Conservation (phyloP, 2,329 filamentous ascomycete species). For the Aspergillaceae sp. region DNA sequence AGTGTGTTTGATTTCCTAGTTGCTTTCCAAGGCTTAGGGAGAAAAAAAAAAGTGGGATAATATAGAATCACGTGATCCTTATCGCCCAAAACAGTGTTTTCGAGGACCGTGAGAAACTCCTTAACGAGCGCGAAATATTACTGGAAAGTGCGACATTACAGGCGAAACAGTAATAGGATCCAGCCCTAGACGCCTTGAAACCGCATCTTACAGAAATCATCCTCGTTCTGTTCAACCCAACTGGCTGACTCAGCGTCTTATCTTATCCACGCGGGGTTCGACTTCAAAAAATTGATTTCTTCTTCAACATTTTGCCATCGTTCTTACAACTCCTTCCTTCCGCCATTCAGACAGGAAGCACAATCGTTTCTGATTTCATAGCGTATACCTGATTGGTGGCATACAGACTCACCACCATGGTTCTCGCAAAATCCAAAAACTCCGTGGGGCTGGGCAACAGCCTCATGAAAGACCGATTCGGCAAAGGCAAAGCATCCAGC, state of each 20-base stretch:
- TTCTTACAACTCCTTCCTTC: slow-evolving; percentile 4
- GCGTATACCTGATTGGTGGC: not conserved
- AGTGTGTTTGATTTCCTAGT: too few species aligned
- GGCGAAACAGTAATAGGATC: not conserved
- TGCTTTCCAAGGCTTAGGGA: slow-evolving; percentile 2
- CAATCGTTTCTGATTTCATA: not conserved
- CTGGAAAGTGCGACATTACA: not conserved
- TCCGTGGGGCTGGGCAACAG: slow-evolving; percentile 89
- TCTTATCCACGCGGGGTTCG: slow-evolving; percentile 16
- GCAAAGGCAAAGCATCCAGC: slow-evolving; percentile 78
- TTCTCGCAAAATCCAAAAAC: slow-evolving; percentile 87
- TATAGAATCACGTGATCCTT: slow-evolving; percentile 22
- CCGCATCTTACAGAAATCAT: not conserved
- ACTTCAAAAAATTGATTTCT: slow-evolving; percentile 9
- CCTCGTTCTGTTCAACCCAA: not conserved
- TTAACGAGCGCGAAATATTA: not conserved
- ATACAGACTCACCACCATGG: slow-evolving; percentile 44
- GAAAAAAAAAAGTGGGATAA: slow-evolving; percentile 18
- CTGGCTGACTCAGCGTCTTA: slow-evolving; percentile 20
- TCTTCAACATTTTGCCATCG: not conserved
- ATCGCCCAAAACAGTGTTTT: slow-evolving; percentile 8
- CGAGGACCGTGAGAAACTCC: not conserved
- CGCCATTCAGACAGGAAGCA: not conserved
- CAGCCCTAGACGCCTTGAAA: too few species aligned
- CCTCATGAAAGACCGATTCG: slow-evolving; percentile 98